Evolutionary conservation across 495 filamentous ascomycete species (phyloP).

Genomic region (Neurospora discreta): DNA sequence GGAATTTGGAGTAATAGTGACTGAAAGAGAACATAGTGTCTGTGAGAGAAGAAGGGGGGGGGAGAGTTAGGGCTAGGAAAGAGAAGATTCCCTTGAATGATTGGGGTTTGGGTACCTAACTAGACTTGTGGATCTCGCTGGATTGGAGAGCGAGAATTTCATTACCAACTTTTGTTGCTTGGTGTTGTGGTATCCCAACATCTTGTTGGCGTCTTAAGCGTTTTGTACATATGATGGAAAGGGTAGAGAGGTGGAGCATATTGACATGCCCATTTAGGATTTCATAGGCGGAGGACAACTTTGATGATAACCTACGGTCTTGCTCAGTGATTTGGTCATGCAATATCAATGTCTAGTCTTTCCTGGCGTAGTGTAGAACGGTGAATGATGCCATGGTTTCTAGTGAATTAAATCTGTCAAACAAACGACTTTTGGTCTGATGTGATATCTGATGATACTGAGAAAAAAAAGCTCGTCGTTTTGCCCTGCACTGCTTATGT

Average conservation of each 20-base stretch:
- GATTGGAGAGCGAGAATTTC: not conserved
- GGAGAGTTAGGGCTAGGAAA: not conserved
- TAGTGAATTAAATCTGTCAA: not conserved
- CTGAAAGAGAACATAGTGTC: not conserved
- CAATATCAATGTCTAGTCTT: not conserved
- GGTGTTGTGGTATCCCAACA: not conserved
- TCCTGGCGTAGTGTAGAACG: not conserved
- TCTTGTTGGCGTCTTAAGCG: not conserved
- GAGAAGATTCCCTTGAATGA: not conserved
- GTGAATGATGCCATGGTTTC: not conserved
- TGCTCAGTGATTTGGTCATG: not conserved
- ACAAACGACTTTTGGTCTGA: not conserved
- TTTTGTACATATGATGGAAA: not conserved
- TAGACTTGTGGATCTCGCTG: not conserved
- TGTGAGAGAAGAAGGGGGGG: too few species aligned
- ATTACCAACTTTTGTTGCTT: not conserved
- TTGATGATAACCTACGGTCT: not conserved
- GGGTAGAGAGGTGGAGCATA: not conserved
- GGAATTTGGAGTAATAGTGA: slow-evolving; percentile 49
- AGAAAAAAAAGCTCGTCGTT: not conserved
- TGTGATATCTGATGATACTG: not conserved
- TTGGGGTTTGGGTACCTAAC: not conserved
- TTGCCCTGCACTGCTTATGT: not conserved
- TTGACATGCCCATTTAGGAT: not conserved
- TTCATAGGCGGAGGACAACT: not conserved